Evolutionary conservation across 345 rosid species (phyloP).

Genomic region (Bruguiera parviflora): DNA sequence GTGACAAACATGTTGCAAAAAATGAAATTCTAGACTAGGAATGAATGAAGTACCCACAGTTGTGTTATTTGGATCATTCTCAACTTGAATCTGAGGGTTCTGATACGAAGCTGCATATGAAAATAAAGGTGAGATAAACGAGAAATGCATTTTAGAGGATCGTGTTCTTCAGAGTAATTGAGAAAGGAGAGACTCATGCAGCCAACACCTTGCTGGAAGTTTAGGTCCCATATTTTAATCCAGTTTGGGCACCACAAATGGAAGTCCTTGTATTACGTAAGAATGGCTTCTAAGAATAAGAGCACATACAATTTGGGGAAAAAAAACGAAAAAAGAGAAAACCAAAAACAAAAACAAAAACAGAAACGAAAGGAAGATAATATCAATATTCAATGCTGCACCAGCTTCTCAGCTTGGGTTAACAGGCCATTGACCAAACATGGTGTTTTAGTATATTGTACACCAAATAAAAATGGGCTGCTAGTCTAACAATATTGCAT

Average conservation of each 20-base stretch:
- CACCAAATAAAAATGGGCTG: no score
- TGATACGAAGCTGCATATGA: slow-evolving; percentile 74
- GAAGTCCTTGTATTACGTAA: neutral
- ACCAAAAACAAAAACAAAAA: no score
- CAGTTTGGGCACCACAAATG: neutral
- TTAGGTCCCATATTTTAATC: neutral
- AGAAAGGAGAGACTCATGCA: neutral
- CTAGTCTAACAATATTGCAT: no score
- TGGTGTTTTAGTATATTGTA: no score
- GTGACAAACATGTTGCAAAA: slow-evolving; percentile 3
- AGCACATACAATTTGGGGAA: neutral
- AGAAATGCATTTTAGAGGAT: neutral
- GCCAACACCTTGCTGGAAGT: neutral
- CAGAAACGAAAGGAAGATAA: neutral
- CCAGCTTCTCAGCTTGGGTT: no score
- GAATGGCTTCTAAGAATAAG: neutral
- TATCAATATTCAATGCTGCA: no score
- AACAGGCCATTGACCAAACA: no score
- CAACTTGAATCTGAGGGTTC: slow-evolving; percentile 54
- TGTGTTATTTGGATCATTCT: slow-evolving; percentile 82
- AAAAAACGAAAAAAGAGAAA: no score
- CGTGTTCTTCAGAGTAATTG: neutral
- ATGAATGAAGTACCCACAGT: slow-evolving; percentile 56
- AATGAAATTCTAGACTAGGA: slow-evolving; percentile 2
- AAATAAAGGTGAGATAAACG: slow-evolving; percentile 16